A percentile compares a stretch with the other conserved stretches of the same genome.
Evolutionary conservation across 2,329 filamentous ascomycete genomes (phyloP).

Genomic region (Cercospora zeina): DNA sequence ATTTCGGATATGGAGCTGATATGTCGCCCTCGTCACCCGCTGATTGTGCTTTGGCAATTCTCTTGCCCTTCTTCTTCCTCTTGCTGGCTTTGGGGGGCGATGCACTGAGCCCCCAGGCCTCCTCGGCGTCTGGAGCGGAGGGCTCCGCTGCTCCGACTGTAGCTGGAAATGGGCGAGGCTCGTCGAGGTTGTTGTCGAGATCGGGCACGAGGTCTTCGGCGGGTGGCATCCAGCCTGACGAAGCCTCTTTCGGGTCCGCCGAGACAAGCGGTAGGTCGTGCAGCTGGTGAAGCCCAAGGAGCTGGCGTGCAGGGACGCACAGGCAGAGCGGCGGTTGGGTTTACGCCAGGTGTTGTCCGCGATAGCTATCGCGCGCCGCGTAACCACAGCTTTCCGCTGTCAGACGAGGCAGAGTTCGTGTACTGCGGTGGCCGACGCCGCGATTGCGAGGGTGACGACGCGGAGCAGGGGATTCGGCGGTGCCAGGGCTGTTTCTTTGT

Average conservation of each 20-base stretch:
- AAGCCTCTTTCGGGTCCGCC: neutral
- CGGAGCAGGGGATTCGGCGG: neutral
- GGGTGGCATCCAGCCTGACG: constrained; percentile 31
- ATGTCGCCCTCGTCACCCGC: constrained; percentile 26
- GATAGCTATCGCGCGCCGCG: neutral
- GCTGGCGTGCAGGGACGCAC: neutral
- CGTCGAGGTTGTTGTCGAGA: constrained; percentile 33
- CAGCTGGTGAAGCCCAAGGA: constrained; percentile 1
- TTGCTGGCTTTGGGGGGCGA: constrained; percentile 26
- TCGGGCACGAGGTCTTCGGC: constrained; percentile 31
- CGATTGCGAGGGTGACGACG: neutral
- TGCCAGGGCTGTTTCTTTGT: neutral
- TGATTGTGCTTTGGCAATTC: constrained; percentile 30
- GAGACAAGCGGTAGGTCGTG: constrained; percentile 1
- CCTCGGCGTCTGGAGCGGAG: constrained; percentile 19
- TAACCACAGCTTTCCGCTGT: neutral
- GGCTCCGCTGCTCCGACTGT: constrained; percentile 16
- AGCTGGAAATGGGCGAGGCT: constrained; percentile 24
- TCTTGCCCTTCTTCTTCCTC: constrained; percentile 37
- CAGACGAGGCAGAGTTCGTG: neutral
- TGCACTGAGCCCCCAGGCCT: constrained; percentile 25
- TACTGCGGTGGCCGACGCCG: neutral
- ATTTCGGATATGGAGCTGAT: constrained; percentile 32
- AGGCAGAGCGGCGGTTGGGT: neutral
- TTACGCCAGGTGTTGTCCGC: neutral